Percentiles rank a stretch among this genome's conserved stretches.
Evolutionary conservation across 2,329 filamentous ascomycete species (phyloP).

Genomic region (Fusarium staphyleae): DNA sequence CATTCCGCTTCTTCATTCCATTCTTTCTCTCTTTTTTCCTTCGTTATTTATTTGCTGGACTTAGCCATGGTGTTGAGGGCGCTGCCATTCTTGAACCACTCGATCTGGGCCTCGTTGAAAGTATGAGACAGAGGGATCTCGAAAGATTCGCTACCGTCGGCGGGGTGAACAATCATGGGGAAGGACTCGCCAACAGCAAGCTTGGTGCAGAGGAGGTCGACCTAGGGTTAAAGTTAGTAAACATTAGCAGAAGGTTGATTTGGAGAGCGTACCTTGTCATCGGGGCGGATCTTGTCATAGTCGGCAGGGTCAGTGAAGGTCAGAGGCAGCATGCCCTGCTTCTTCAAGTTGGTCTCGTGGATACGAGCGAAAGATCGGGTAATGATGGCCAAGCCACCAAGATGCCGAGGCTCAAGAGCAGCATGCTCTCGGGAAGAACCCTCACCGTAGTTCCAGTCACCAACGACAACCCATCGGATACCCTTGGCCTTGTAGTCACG

Average conservation of each 20-base stretch:
- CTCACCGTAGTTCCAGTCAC: conserved; percentile 99
- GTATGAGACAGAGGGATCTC: conserved; percentile 90
- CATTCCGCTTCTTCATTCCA: conserved; percentile 31
- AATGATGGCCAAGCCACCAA: conserved; percentile 96
- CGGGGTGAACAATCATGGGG: conserved; percentile 90
- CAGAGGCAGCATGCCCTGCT: conserved; percentile 99
- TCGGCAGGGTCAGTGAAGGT: conserved; percentile 94
- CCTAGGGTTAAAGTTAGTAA: conserved; percentile 47
- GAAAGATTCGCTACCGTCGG: conserved; percentile 76
- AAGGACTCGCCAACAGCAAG: conserved; percentile 92
- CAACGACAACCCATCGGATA: conserved; percentile 95
- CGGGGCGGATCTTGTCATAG: conserved; percentile 95
- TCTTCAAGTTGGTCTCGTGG: conserved; percentile 99
- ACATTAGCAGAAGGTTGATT: not conserved
- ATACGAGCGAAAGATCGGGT: conserved; percentile 97
- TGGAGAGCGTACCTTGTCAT: conserved; percentile 73
- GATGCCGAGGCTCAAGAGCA: conserved; percentile 94
- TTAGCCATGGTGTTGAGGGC: conserved; percentile 99
- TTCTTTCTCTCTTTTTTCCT: conserved; percentile 16
- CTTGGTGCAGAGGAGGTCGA: conserved; percentile 89
- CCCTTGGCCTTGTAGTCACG: conserved; percentile 99
- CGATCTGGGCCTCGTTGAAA: conserved; percentile 96
- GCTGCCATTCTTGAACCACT: conserved; percentile 99
- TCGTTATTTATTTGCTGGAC: conserved; percentile 47
- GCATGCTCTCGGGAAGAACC: conserved; percentile 98